A percentile compares a stretch with the other conserved stretches of the same genome.
Evolutionary conservation across 2,329 filamentous ascomycete genomes (phyloP).

Genomic region (Talaromyces amestolkiae): DNA sequence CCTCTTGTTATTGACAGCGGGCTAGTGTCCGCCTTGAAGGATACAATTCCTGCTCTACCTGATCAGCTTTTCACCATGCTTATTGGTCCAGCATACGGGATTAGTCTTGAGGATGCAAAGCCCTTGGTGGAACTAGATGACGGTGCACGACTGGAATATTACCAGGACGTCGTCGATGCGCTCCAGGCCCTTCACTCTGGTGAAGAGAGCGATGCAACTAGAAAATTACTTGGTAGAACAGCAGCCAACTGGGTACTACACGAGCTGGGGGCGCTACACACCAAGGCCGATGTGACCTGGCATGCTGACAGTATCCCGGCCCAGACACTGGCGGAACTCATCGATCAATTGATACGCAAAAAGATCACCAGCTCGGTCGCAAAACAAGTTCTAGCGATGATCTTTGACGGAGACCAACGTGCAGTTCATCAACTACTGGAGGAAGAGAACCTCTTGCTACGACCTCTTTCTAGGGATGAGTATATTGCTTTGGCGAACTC

Average conservation of each 20-base stretch:
- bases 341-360: conserved; percentile 44
- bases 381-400: conserved; percentile 57
- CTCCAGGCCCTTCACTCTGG: conserved; percentile 31
- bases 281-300: conserved; percentile 52
- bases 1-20: conserved; percentile 73
- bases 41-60: conserved; percentile 67
- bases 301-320: conserved; percentile 41
- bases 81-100: conserved; percentile 57
- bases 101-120: conserved; percentile 79
- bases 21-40: conserved; percentile 62
- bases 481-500: conserved; percentile 55
- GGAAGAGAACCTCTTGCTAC: conserved; percentile 55
- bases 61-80: conserved; percentile 67
- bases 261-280: conserved; percentile 65
- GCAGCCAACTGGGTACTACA: conserved; percentile 71
- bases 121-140: conserved; percentile 74
- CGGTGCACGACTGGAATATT: conserved; percentile 78
- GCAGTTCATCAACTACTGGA: conserved; percentile 54
- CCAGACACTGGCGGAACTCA: conserved; percentile 44
- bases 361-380: conserved; percentile 56
- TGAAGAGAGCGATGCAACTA: conserved; percentile 24
- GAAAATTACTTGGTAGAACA: conserved; percentile 44
- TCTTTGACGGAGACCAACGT: conserved; percentile 54
- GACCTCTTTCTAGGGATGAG: conserved; percentile 54
- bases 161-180: conserved; percentile 49